Conservation (phyloP, 371 early-diverging fungal genomes). For the Mucor saturninus region DNA sequence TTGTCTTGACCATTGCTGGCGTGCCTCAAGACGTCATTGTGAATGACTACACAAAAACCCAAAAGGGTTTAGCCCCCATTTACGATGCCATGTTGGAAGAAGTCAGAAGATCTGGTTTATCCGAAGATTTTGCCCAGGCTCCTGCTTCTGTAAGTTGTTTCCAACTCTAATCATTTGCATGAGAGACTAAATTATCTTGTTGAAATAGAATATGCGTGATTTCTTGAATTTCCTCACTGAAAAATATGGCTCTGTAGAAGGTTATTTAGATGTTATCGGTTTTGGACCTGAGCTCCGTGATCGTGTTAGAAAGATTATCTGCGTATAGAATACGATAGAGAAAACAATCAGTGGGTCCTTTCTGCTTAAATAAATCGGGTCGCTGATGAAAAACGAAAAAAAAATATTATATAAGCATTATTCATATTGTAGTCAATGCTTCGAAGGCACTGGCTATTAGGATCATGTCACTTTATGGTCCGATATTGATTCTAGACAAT, state of each 20-base stretch:
- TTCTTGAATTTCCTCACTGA: conserved; percentile 32
- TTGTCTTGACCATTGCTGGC: conserved; percentile 62
- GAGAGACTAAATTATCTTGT: background rate
- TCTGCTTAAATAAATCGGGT: too few species aligned
- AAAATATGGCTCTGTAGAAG: conserved; percentile 40
- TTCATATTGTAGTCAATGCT: too few species aligned
- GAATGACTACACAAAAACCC: conserved; percentile 67
- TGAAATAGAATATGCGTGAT: conserved; percentile 38
- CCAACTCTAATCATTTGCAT: background rate
- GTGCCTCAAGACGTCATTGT: conserved; percentile 67
- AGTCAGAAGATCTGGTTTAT: conserved; percentile 56
- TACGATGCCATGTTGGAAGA: conserved; percentile 54
- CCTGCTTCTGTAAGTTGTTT: conserved; percentile 49
- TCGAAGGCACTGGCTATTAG: too few species aligned
- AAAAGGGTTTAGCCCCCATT: conserved; percentile 52
- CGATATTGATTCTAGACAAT: too few species aligned
- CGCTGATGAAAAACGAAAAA: too few species aligned
- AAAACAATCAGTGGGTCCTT: too few species aligned
- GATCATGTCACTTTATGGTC: too few species aligned
- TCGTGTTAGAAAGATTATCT: conserved; percentile 41
- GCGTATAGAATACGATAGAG: conserved; percentile 6
- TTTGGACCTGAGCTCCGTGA: conserved; percentile 38
- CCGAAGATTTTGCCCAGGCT: conserved; percentile 61
- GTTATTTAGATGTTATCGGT: conserved; percentile 41
- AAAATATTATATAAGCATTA: too few species aligned